Evolutionary conservation across 345 rosid genomes (phyloP), one percentile per base, ranked within the genome.

Genomic region (Pelargonium nanum): DNA sequence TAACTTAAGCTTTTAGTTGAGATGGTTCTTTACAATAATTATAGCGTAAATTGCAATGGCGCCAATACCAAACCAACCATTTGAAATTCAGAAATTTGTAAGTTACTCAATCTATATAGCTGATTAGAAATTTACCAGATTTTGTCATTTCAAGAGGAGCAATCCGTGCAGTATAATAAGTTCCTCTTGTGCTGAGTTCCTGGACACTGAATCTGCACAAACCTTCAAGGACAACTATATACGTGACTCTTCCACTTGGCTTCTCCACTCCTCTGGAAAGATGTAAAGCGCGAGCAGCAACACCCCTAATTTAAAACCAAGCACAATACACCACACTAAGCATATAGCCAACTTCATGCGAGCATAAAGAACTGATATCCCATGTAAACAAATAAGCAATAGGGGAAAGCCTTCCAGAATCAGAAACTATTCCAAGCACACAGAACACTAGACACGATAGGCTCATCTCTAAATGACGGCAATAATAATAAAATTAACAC

Each of bases 221-320:
- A 58, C 99, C 99, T 83, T 93, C 99, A 50, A 93, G 99, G 55
- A 93, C 96, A 62, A 93, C 99, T 62, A 84, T 87, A 75, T 93
- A 93, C 0, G 99, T 93, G 60, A 93, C 96, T 75, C 96, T 87
- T 69, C 99, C 99, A 74, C 99, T 93, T 13, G 99, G 99, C 75
- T 93, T 93, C 81, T 93, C 99, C 75, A 93, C 99, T 56, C 97
- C 99, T 77, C 99, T 85, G 10, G 99, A 93, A 20, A 93, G 81
- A 77, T 93, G 99, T 65, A 93, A 73, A 56, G 99, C 97, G 53
- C 97, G 99, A 68, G 99, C 99, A 17, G 96, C 95, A 61, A 87
- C 99, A 64, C 99, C 99, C 81, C 99, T 93, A 67, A 70, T 62
- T 60, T 19, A 44, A 65, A 64, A 61, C 63, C 44, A 63, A 22